Evolutionary conservation across 331 rosid species (phyloP).

Genomic region (Telfairia occidentalis): DNA sequence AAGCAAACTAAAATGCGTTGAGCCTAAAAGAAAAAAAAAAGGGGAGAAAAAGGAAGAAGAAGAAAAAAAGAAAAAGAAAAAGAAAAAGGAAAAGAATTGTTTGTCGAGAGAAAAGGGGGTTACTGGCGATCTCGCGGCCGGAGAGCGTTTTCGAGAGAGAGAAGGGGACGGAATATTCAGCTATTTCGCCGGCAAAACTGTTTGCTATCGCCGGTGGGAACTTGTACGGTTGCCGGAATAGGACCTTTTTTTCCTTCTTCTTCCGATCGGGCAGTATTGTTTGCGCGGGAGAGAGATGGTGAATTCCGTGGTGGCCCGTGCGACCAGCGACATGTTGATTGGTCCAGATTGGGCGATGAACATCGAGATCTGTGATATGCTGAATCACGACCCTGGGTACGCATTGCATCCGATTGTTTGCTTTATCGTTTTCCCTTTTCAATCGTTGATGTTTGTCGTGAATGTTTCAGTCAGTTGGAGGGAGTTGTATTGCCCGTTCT

Average conservation of each 20-base stretch:
- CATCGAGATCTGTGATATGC: constrained; percentile 91
- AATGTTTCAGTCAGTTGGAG: background rate
- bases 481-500: background rate
- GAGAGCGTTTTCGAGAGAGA: constrained; percentile 15
- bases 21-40: background rate
- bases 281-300: constrained; percentile 43
- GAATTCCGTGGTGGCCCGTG: constrained; percentile 84
- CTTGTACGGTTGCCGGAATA: constrained; percentile 19
- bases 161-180: constrained; percentile 24
- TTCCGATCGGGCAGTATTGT: constrained; percentile 18
- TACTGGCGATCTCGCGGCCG: constrained; percentile 30
- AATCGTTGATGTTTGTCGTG: background rate
- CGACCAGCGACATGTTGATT: constrained; percentile 81
- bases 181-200: constrained; percentile 18
- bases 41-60: background rate
- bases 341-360: constrained; percentile 99
- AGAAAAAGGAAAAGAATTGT: constrained; percentile 9
- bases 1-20: constrained; percentile 1
- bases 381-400: constrained; percentile 81
- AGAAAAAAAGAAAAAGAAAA: background rate
- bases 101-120: constrained; percentile 42
- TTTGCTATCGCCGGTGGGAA: constrained; percentile 17
- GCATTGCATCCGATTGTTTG: constrained; percentile 21
- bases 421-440: background rate
- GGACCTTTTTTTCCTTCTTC: constrained; percentile 7